Percentiles rank a stretch among this genome's conserved stretches.
phyloP scores from a whole-genome alignment of 169 alveolate species.

The Plasmodium berghei region DNA sequence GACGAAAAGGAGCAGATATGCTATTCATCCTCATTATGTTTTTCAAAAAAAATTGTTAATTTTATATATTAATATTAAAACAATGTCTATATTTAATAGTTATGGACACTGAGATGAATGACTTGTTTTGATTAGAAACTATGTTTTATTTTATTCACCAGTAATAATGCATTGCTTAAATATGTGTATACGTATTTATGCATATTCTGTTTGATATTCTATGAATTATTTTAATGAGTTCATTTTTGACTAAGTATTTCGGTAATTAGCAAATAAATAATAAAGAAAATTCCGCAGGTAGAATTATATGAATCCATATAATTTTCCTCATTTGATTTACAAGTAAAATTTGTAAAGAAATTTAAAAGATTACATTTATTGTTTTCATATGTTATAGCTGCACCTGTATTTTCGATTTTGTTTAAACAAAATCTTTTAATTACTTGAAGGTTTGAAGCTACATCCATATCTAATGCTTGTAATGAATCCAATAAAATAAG shows the following conservation, averaged over 20 bases:
- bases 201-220: background rate
- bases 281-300: slow-evolving; percentile 6
- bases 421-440: slow-evolving; percentile 46
- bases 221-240: background rate
- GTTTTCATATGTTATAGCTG: background rate
- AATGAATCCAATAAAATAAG: slow-evolving; percentile 50
- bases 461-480: slow-evolving; percentile 53
- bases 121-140: too few relatives aligned
- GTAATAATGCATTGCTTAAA: too few relatives aligned
- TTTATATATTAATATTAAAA: too few relatives aligned
- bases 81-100: too few relatives aligned
- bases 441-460: slow-evolving; percentile 40
- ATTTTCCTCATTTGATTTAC: slow-evolving; percentile 1
- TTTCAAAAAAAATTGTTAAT: too few relatives aligned
- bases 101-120: too few relatives aligned
- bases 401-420: slow-evolving; percentile 9
- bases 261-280: slow-evolving; percentile 30
- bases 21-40: too few relatives aligned
- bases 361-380: background rate
- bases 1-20: too few relatives aligned
- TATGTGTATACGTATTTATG: background rate
- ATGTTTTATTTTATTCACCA: too few relatives aligned
- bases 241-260: slow-evolving; percentile 51
- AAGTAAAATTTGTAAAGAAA: slow-evolving; percentile 26
- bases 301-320: background rate